Base-by-base conservation (phyloP, 352 stramenopile genomes). In the Peronosclerospora sorghi region DNA sequence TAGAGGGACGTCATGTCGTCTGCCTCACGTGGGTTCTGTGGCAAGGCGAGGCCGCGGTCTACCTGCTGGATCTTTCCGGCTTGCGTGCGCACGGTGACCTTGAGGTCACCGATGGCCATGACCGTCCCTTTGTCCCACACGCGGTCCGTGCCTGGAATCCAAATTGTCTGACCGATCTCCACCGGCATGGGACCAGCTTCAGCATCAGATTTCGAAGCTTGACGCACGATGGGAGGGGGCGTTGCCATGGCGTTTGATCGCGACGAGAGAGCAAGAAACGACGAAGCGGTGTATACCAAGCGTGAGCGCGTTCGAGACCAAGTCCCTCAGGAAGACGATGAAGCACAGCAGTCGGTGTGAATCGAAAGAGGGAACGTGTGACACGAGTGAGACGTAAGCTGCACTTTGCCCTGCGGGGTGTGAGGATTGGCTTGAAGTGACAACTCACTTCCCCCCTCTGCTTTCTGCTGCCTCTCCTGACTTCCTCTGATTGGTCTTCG, bases 1-100 rank as follows among this genome's bases (percentile, higher is more conserved):
- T 91, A 88, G 5, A 98, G 74, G 56, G 94, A 84, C 13, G 88
- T 96, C 86, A 98, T 96, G 51, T 96, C 86, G 60, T 91, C 78
- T 4, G 73, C 73, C 52, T 90, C 78, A 48, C 81, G 81, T 28
- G 80, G 80, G 55, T 93, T 93, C 35, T 65, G 60, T 30, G 80
- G 80, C 35, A 89, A 53, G 24, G 78, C 72, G 26, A 85, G 62
- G 3, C 60, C 52, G 35, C 80, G 80, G 46, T 93, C 78, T 17
- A 93, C 80, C 45, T 90, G 80, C 63, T 88, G 73, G 37, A 93
- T 77, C 53, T 90, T 93, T 36, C 80, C 77, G 24, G 75, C 73
- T 34, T 75, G 62, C 21, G 79, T 93, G 45, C 75, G 78, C 36
- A 93, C 78, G 10, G 77, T 93, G 14, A 90, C 78, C 39, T 93